phyloP scores from a whole-genome alignment of 2,329 filamentous ascomycete species.

The Fusarium protoensiforme region DNA sequence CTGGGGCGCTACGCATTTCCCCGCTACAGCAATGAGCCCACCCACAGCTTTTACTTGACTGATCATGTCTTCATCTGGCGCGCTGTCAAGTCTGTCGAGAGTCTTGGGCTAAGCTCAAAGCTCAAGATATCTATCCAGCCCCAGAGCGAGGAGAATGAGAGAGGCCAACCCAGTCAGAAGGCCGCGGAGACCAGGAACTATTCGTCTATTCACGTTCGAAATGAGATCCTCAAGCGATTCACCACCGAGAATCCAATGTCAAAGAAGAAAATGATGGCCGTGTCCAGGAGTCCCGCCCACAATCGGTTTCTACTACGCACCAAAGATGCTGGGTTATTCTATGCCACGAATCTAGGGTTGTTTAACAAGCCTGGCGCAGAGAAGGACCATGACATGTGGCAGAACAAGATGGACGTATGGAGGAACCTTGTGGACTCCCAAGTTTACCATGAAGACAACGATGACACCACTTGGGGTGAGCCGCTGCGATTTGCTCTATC shows the following conservation, averaged over 20 bases:
- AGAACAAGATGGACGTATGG: not conserved
- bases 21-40: not conserved
- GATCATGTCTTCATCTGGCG: not conserved
- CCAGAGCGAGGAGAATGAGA: not conserved
- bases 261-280: not conserved
- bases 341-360: not conserved
- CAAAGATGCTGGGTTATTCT: not conserved
- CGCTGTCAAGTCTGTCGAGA: not conserved
- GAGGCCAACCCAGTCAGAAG: not conserved
- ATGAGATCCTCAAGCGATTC: not conserved
- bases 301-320: not conserved
- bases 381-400: not conserved
- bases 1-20: not conserved
- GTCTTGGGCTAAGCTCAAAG: not conserved
- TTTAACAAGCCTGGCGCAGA: not conserved
- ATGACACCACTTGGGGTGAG: not conserved
- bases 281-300: not conserved
- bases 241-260: not conserved
- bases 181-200: not conserved
- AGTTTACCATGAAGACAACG: not conserved
- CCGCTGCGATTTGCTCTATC: not conserved
- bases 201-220: not conserved
- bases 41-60: not conserved
- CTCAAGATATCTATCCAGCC: not conserved
- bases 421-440: not conserved